A percentile compares a stretch with the other conserved stretches of the same genome.
phyloP scores from a whole-genome alignment of 2,329 filamentous ascomycete species.

The Xylaria sp. region DNA sequence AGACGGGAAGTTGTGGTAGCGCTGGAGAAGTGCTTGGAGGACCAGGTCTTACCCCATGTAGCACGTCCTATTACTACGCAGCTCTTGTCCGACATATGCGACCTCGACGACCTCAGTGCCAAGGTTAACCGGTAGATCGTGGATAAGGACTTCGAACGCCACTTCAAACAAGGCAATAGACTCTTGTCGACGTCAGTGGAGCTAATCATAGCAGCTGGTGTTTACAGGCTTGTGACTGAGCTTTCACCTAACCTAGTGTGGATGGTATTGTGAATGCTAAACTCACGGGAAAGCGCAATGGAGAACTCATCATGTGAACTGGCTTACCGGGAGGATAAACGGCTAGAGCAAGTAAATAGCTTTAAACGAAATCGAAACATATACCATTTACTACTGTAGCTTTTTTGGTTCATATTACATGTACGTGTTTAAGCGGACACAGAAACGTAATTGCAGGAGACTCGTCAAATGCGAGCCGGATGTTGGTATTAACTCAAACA shows the following conservation, averaged over 20 bases:
- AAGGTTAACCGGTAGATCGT: constrained; percentile 40
- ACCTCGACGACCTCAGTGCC: constrained; percentile 42
- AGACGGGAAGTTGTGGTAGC: constrained; percentile 20
- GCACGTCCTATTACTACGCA: constrained; percentile 35
- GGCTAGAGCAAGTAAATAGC: not conserved
- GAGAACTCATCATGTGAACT: too few species aligned
- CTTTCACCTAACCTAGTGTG: constrained; percentile 24
- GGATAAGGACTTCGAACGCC: constrained; percentile 40
- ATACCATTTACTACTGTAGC: not conserved
- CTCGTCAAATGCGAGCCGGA: not conserved
- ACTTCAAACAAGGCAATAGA: constrained; percentile 40
- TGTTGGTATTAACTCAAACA: not conserved
- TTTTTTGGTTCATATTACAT: not conserved
- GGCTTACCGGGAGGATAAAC: not conserved
- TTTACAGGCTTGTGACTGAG: constrained; percentile 40
- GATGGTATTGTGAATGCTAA: too few species aligned
- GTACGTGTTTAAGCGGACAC: not conserved
- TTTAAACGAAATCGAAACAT: not conserved
- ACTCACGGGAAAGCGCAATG: too few species aligned
- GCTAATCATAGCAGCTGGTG: constrained; percentile 35
- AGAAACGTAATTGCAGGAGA: not conserved
- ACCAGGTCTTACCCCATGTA: constrained; percentile 45
- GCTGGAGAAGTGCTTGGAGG: constrained; percentile 41
- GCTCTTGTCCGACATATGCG: constrained; percentile 33
- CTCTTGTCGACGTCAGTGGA: constrained; percentile 38